Percentiles rank a stretch among this genome's conserved stretches.
Conservation (phyloP, 176 grass and related monocot genomes). For the Elymus sibiricus region DNA sequence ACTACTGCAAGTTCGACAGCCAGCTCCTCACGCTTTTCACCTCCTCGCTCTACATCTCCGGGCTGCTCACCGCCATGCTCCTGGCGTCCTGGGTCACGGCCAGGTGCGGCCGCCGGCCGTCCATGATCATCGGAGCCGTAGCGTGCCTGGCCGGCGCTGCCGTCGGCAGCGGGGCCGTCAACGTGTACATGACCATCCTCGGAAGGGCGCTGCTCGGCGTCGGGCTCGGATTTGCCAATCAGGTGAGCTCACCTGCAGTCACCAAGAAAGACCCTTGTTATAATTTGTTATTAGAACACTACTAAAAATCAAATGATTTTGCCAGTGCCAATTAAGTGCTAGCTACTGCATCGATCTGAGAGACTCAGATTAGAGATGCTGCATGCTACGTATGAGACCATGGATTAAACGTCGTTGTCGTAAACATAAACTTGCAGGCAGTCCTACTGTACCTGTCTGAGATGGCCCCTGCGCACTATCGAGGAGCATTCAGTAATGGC, state of each 20-base stretch:
- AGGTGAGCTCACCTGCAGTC: neutral
- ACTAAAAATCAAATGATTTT: neutral
- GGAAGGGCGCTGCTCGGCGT: conserved; percentile 55
- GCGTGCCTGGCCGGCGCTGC: conserved; percentile 34
- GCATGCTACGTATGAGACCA: no score
- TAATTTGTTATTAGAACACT: neutral
- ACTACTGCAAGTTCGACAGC: conserved; percentile 75
- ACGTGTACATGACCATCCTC: conserved; percentile 55
- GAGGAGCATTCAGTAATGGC: conserved; percentile 54
- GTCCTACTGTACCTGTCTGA: conserved; percentile 50
- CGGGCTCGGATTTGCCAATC: conserved; percentile 53
- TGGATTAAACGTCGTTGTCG: neutral
- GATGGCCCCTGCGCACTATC: conserved; percentile 42
- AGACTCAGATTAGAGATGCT: no score
- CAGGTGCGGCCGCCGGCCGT: conserved; percentile 26
- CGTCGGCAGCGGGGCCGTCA: conserved; percentile 26
- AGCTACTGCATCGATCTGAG: no score
- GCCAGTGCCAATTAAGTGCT: neutral
- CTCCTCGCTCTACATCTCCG: conserved; percentile 57
- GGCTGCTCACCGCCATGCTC: conserved; percentile 39
- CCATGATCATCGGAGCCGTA: conserved; percentile 44
- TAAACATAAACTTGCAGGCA: conserved; percentile 12
- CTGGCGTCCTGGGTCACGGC: conserved; percentile 40
- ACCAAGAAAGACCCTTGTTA: neutral
- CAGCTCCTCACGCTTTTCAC: conserved; percentile 71